Percentiles rank a stretch among this genome's conserved stretches.
phyloP scores from a whole-genome alignment of 2,329 filamentous ascomycete species.

The Coleophoma eucalyptorum region DNA sequence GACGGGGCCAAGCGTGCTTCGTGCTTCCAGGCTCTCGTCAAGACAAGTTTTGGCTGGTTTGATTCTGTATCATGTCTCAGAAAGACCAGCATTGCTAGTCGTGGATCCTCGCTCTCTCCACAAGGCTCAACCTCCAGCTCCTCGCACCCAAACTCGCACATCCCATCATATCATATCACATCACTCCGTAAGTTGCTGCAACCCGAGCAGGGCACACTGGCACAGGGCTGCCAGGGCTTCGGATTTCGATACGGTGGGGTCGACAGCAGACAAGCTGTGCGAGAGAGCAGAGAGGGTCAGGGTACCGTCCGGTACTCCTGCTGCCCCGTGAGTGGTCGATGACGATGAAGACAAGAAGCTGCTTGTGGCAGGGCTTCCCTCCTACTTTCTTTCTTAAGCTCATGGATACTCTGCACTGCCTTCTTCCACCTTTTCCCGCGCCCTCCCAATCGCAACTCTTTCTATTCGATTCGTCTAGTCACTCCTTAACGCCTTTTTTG shows the following conservation, averaged over 20 bases:
- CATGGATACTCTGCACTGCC: conserved; percentile 45
- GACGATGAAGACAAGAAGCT: no score
- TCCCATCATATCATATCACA: no score
- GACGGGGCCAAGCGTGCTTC: conserved; percentile 18
- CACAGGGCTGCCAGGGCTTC: conserved; percentile 22
- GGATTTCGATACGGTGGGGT: conserved; percentile 5
- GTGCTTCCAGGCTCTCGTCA: conserved; percentile 19
- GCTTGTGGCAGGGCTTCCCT: conserved; percentile 26
- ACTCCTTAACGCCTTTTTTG: conserved; percentile 38
- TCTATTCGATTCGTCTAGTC: conserved; percentile 41
- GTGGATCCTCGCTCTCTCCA: no score
- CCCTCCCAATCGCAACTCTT: conserved; percentile 39
- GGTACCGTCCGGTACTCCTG: no score
- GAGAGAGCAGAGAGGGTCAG: no score
- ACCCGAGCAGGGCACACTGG: not conserved
- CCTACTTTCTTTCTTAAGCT: conserved; percentile 41
- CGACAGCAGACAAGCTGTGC: no score
- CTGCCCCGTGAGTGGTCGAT: no score
- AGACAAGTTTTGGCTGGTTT: conserved; percentile 22
- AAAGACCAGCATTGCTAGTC: conserved; percentile 19
- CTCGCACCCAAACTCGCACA: no score
- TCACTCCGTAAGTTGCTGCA: no score
- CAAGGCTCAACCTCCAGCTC: no score
- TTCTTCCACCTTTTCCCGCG: conserved; percentile 36
- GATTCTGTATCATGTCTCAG: conserved; percentile 24